Percentiles rank a stretch among this genome's conserved stretches.
Evolutionary conservation across 805 yeast species (phyloP).

Genomic region (Huiozyma sinensis): DNA sequence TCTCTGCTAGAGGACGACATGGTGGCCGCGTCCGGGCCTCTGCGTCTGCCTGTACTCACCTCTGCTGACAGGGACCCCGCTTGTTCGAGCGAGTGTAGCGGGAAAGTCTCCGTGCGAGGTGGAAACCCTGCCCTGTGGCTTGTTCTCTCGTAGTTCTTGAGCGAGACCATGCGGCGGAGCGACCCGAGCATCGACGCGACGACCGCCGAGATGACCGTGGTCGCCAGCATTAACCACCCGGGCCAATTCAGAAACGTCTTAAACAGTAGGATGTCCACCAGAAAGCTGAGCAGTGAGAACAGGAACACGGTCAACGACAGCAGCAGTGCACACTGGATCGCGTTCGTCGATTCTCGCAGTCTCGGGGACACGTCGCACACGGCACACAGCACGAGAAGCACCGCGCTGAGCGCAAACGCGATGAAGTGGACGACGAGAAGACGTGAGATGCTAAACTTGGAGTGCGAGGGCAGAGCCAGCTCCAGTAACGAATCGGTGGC

Average conservation of each 20-base stretch:
- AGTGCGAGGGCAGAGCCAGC: conserved; percentile 46
- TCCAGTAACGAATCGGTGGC: conserved; percentile 29
- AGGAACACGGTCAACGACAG: conserved; percentile 62
- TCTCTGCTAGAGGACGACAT: no score
- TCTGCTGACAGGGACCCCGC: no score
- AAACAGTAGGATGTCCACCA: conserved; percentile 74
- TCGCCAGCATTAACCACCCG: conserved; percentile 74
- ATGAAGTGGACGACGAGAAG: conserved; percentile 59
- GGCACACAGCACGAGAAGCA: conserved; percentile 34
- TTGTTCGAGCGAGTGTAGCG: no score
- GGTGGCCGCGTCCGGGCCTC: no score
- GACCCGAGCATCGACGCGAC: conserved; percentile 60
- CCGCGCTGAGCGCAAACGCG: conserved; percentile 43
- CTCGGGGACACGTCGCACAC: conserved; percentile 26
- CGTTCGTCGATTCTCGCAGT: conserved; percentile 34
- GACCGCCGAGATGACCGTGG: conserved; percentile 55
- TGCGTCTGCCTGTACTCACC: no score
- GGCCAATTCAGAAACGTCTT: conserved; percentile 66
- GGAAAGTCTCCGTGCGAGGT: no score
- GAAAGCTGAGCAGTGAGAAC: conserved; percentile 57
- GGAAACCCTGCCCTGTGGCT: no score
- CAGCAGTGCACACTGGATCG: conserved; percentile 30
- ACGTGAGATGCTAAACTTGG: conserved; percentile 48
- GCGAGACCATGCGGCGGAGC: conserved; percentile 52
- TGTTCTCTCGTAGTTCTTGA: conserved; percentile 11